These are phyloP conservation scores for Simmondsia chinensis DNA, from an alignment of 148 eudicot genomes.

Conservation along the genomic window DNA sequence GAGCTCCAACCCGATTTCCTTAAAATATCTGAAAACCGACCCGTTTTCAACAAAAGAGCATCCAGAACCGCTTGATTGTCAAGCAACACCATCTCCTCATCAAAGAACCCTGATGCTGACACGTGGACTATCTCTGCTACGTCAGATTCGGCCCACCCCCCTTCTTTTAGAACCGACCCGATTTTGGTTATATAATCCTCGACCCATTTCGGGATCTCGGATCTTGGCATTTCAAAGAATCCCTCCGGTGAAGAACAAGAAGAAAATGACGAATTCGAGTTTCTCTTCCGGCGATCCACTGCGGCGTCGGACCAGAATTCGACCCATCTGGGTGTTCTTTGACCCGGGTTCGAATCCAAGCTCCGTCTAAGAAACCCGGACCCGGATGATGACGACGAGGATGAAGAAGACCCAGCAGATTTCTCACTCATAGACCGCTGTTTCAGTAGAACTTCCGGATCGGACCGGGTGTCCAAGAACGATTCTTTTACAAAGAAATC, in stretches of 20 bases:
- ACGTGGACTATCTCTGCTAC: conserved; percentile 70
- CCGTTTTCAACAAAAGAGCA: conserved; percentile 66
- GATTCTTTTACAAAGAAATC: conserved; percentile 77
- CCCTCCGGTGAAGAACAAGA: conserved; percentile 59
- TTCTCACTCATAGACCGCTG: conserved; percentile 27
- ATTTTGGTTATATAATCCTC: conserved; percentile 45
- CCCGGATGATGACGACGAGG: conserved; percentile 8
- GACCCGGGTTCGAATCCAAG: no score
- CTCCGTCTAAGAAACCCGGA: no score
- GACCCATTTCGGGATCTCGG: conserved; percentile 58
- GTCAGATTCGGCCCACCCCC: conserved; percentile 88
- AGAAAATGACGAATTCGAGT: conserved; percentile 40
- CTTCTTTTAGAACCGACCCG: conserved; percentile 71
- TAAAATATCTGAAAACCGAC: conserved; percentile 64
- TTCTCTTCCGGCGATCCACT: conserved; percentile 39
- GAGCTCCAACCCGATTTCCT: conserved; percentile 91
- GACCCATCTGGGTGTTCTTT: conserved; percentile 47
- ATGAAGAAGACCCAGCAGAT: conserved; percentile 15
- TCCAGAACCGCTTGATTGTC: conserved; percentile 80
- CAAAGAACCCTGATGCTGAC: conserved; percentile 76
- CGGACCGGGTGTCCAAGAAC: conserved; percentile 3
- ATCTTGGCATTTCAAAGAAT: conserved; percentile 40
- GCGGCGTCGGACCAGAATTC: conserved; percentile 78
- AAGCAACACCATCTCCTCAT: conserved; percentile 55
- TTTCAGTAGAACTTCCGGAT: conserved; percentile 11